Conservation (phyloP, 2,329 filamentous ascomycete genomes). For the Aspergillus viridinutans region DNA sequence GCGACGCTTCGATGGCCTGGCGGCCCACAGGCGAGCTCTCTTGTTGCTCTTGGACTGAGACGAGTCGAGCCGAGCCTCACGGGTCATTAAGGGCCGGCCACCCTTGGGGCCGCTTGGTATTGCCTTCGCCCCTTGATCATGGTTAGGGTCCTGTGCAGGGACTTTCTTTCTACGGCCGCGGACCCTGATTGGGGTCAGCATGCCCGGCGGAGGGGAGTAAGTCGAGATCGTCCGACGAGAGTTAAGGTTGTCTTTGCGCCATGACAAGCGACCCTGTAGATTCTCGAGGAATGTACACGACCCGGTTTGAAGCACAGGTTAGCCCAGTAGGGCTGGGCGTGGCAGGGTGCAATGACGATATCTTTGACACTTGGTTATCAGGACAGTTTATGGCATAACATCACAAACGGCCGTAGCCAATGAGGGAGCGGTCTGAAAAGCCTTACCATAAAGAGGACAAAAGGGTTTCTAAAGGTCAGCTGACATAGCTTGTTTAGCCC, state of each 20-base stretch:
- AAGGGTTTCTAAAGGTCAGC: slow-evolving; percentile 5
- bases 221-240: neutral
- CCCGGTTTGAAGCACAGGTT: neutral
- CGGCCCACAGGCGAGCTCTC: slow-evolving; percentile 10
- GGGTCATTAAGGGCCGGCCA: slow-evolving; percentile 14
- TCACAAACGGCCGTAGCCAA: neutral
- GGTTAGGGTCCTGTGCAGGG: neutral
- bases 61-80: slow-evolving; percentile 1
- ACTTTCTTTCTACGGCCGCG: slow-evolving; percentile 25
- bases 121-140: slow-evolving; percentile 4
- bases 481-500: slow-evolving; percentile 2
- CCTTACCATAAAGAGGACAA: neutral
- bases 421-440: neutral
- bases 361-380: neutral
- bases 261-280: slow-evolving; percentile 1
- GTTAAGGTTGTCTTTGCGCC: neutral
- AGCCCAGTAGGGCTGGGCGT: neutral
- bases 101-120: slow-evolving; percentile 12
- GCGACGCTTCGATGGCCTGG: slow-evolving; percentile 3
- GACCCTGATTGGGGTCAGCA: slow-evolving; percentile 29
- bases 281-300: neutral
- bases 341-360: neutral
- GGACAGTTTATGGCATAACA: neutral
- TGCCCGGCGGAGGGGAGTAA: slow-evolving; percentile 3
- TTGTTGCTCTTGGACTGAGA: slow-evolving; percentile 11